Percentiles rank a stretch among this genome's conserved stretches.
phyloP scores from a whole-genome alignment of 2,329 filamentous ascomycete genomes.

The Phyllosticta paracitricarpa region DNA sequence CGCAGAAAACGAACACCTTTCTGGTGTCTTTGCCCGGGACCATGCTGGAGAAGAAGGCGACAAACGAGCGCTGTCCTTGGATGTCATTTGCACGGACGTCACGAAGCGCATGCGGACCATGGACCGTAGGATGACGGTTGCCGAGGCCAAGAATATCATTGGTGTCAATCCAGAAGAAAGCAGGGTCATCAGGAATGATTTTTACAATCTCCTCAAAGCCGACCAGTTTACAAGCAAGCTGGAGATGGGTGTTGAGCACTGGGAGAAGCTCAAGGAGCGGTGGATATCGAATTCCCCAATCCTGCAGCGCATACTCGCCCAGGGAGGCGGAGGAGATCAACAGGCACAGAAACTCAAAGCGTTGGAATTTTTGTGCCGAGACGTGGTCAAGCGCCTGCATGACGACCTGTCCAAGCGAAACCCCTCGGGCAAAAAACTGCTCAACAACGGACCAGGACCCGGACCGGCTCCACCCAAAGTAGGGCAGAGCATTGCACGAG shows the following conservation, averaged over 20 bases:
- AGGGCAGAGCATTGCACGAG: neutral
- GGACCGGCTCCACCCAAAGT: slow-evolving; percentile 24
- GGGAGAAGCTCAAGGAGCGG: slow-evolving; percentile 56
- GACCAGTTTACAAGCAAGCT: slow-evolving; percentile 63
- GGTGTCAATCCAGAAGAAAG: slow-evolving; percentile 59
- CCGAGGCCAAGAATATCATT: slow-evolving; percentile 63
- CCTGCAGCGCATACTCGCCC: slow-evolving; percentile 45
- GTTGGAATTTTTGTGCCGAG: slow-evolving; percentile 60
- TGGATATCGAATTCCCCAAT: slow-evolving; percentile 54
- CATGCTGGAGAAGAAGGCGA: slow-evolving; percentile 23
- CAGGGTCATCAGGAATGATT: slow-evolving; percentile 54
- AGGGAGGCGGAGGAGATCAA: slow-evolving; percentile 42
- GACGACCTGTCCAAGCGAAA: slow-evolving; percentile 54
- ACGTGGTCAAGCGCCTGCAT: slow-evolving; percentile 67
- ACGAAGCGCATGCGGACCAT: slow-evolving; percentile 66
- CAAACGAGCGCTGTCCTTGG: slow-evolving; percentile 57
- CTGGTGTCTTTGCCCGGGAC: slow-evolving; percentile 46
- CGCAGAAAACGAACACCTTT: slow-evolving; percentile 53
- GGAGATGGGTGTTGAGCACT: slow-evolving; percentile 62
- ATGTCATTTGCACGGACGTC: slow-evolving; percentile 71
- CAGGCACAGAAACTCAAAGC: slow-evolving; percentile 51
- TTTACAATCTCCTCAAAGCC: slow-evolving; percentile 55
- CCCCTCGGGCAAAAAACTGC: slow-evolving; percentile 34
- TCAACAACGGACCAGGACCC: slow-evolving; percentile 32
- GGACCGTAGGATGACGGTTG: slow-evolving; percentile 58